phyloP scores from a whole-genome alignment of 1,284 basidiomycete species.

The Boletellus sp. region DNA sequence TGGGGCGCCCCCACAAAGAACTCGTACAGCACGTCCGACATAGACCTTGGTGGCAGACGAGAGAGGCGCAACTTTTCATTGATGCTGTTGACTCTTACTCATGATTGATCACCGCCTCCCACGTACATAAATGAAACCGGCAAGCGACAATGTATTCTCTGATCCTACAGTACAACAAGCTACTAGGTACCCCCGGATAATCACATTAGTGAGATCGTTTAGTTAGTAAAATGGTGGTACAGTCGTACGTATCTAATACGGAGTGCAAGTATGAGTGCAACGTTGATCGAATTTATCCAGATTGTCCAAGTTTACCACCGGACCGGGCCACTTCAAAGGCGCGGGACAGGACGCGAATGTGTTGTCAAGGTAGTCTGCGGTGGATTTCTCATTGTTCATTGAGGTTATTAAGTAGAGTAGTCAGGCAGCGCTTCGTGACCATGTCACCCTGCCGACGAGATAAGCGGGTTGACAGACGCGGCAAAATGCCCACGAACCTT shows the following conservation, averaged over 20 bases:
- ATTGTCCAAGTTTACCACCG: conserved; percentile 33
- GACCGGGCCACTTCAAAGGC: conserved; percentile 17
- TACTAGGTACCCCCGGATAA: conserved; percentile 28
- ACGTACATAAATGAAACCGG: conserved; percentile 8
- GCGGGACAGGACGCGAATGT: conserved; percentile 4
- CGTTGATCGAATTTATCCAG: conserved; percentile 27
- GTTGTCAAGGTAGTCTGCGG: background rate
- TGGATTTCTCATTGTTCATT: conserved; percentile 48
- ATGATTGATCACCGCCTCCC: conserved; percentile 3
- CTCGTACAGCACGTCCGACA: conserved; percentile 11
- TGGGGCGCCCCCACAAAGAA: conserved; percentile 3
- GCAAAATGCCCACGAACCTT: conserved; percentile 52
- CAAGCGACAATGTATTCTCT: conserved; percentile 8
- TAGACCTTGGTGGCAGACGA: no score
- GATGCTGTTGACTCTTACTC: background rate
- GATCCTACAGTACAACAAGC: conserved; percentile 34
- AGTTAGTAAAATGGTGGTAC: conserved; percentile 33
- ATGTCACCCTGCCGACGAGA: conserved; percentile 71
- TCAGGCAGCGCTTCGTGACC: conserved; percentile 95
- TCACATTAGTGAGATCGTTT: conserved; percentile 33
- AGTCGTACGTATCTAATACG: conserved; percentile 24
- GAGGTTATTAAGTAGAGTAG: conserved; percentile 92
- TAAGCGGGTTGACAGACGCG: conserved; percentile 2
- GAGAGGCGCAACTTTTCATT: background rate
- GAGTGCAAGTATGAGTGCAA: conserved; percentile 32